Evolutionary conservation across 2,329 filamentous ascomycete genomes (phyloP), one percentile per base, ranked within the genome.

Genomic region (Talaromyces sp.): DNA sequence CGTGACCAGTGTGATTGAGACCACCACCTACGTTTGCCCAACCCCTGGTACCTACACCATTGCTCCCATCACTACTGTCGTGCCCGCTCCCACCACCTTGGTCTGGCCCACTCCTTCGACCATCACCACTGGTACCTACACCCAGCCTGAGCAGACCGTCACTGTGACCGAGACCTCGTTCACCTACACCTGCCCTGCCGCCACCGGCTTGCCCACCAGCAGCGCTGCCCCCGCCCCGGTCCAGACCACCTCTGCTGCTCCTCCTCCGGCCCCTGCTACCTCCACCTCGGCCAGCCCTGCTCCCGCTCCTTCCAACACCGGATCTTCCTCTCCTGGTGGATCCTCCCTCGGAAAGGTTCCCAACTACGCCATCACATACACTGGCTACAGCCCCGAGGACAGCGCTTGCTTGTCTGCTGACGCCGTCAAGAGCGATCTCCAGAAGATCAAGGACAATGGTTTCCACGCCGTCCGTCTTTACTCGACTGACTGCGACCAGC

Each of bases 401-500:
- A 78, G 78, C 56, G 69, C 77, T 55, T 93, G 90, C 87, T 91
- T 90, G 85, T 70, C 72, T 62, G 76, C 82, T 63, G 64, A 64
- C n/a, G 74, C 83, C 54, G 85, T 93, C 62, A 72, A 80, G 63
- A 58, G 68, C 26, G 89, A 93, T 66, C 82, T 93, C 66, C 73
- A 76, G 43, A 67, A 75, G 62, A 89, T 93, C 71, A 84, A 86
- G 70, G 55, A 68, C 58, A 84, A 84, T 65, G 89, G 89, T 62
- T 91, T 93, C 84, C 77, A 77, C 65, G 80, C 84, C 55, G 75
- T 93, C 73, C 93, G 93, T 75, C 82, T 95, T 73, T 98, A 98
- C 86, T 91, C 89, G 65, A 93, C 92, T 67, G 93, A 97, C 84
- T 98, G 93, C 83, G 82, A 84, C 77, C 89, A 88, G 59, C 89